Evolutionary conservation across 2,329 filamentous ascomycete species (phyloP).

Genomic region (Leptosphaerulina australis): DNA sequence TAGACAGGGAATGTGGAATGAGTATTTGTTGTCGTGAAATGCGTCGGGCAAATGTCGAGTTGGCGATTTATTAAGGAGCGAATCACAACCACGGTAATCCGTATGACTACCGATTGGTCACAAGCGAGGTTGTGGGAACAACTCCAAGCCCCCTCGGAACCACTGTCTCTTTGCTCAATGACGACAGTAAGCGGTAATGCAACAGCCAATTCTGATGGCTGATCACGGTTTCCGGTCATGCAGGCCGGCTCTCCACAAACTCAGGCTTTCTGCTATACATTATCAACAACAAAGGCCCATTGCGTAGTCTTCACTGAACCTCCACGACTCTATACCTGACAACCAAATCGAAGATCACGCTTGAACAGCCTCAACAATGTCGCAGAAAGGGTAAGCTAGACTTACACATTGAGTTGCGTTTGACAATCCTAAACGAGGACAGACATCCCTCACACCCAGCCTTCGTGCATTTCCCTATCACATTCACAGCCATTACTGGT

Average conservation of each 20-base stretch:
- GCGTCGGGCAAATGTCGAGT: background rate
- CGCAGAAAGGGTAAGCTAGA: conserved; percentile 10
- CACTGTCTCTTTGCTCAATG: conserved; percentile 13
- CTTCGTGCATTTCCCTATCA: conserved; percentile 56
- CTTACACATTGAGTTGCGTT: background rate
- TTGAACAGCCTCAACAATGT: conserved; percentile 1
- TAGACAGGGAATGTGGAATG: too few relatives aligned
- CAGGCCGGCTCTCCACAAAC: conserved; percentile 17
- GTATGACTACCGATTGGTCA: conserved; percentile 1
- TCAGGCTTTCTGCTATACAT: background rate
- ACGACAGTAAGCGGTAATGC: conserved; percentile 18
- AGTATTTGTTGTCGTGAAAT: too few relatives aligned
- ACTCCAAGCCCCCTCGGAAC: conserved; percentile 4
- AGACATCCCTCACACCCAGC: conserved; percentile 55
- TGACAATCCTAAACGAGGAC: conserved; percentile 4
- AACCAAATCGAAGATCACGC: background rate
- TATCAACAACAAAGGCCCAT: background rate
- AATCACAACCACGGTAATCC: conserved; percentile 3
- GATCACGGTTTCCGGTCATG: background rate
- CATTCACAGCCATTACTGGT: conserved; percentile 52
- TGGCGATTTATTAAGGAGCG: background rate
- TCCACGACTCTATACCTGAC: background rate
- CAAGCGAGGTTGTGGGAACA: background rate
- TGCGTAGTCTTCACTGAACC: background rate
- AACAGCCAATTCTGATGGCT: conserved; percentile 1